Evolutionary conservation across 805 yeast genomes (phyloP).

Genomic region (Candida silvatica): DNA sequence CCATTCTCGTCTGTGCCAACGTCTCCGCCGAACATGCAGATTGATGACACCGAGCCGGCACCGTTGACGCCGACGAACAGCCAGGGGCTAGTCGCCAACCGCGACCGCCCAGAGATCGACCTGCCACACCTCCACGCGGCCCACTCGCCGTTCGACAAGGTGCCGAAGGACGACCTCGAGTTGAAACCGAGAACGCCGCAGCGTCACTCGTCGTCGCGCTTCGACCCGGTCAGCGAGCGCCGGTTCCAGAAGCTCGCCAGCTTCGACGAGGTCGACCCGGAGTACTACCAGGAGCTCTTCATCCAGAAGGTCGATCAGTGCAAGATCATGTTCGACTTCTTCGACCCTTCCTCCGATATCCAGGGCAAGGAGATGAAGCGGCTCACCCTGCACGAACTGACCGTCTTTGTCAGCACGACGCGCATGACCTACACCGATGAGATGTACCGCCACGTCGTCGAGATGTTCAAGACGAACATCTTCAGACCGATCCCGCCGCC

Average conservation of each 20-base stretch:
- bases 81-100: background rate
- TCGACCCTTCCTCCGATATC: conserved; percentile 86
- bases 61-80: conserved; percentile 4
- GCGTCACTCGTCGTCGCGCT: conserved; percentile 86
- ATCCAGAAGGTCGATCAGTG: conserved; percentile 90
- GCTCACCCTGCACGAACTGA: conserved; percentile 77
- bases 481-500: conserved; percentile 98
- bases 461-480: conserved; percentile 81
- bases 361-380: conserved; percentile 91
- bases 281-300: conserved; percentile 73
- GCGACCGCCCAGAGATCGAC: conserved; percentile 7
- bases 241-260: conserved; percentile 68
- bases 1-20: no score
- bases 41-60: conserved; percentile 1
- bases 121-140: conserved; percentile 22
- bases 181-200: conserved; percentile 66
- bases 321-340: conserved; percentile 87
- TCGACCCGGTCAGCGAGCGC: conserved; percentile 69
- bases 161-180: conserved; percentile 65
- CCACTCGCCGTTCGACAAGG: conserved; percentile 23
- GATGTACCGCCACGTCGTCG: conserved; percentile 80
- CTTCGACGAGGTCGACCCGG: conserved; percentile 76
- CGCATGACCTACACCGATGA: conserved; percentile 84
- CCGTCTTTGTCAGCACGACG: conserved; percentile 76
- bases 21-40: background rate